Conservation (phyloP, 495 filamentous ascomycete species). For the Filosporella fistucella region DNA sequence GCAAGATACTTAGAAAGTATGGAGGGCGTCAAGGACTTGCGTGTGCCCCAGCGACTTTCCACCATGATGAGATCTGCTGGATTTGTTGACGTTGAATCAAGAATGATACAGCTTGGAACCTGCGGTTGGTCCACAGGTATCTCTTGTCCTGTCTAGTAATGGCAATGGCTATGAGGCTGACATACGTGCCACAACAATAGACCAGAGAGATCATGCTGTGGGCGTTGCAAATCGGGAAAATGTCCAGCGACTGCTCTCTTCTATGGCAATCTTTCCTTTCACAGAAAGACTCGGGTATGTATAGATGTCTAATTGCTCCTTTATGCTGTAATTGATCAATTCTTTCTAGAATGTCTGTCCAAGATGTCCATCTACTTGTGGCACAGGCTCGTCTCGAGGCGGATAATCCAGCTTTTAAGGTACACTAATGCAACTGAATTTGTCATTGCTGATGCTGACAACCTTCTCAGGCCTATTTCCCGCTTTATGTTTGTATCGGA, state of each 20-base stretch:
- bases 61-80: conserved; percentile 62
- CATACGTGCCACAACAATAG: conserved; percentile 30
- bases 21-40: conserved; percentile 64
- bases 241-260: conserved; percentile 53
- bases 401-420: conserved; percentile 58
- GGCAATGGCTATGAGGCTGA: background rate
- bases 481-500: conserved; percentile 63
- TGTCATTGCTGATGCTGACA: background rate
- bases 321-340: background rate
- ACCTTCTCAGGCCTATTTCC: conserved; percentile 61
- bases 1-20: conserved; percentile 60
- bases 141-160: conserved; percentile 11
- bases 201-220: conserved; percentile 55
- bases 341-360: conserved; percentile 51
- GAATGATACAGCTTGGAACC: conserved; percentile 68
- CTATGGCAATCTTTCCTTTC: conserved; percentile 60
- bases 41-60: conserved; percentile 60
- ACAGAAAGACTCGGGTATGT: conserved; percentile 29
- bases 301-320: background rate
- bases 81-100: conserved; percentile 65
- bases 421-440: conserved; percentile 23
- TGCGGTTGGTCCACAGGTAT: conserved; percentile 72
- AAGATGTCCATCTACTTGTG: conserved; percentile 60
- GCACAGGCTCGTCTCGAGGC: conserved; percentile 65
- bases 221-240: conserved; percentile 58